Evolutionary conservation across 2,329 filamentous ascomycete species (phyloP).

Genomic region (Trichoderma oligosporum): DNA sequence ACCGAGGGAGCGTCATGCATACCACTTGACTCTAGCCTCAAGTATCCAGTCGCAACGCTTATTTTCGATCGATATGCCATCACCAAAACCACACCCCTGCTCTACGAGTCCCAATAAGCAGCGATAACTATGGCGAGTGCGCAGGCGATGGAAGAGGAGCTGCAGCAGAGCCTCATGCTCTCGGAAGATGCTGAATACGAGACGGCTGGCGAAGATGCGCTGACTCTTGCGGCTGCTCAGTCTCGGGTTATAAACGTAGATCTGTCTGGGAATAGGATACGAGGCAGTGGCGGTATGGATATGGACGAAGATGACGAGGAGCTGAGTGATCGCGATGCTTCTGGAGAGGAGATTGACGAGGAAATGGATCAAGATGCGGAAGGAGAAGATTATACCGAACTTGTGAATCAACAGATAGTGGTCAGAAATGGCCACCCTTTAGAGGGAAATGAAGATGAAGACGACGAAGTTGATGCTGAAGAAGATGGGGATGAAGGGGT

Average conservation of each 20-base stretch:
- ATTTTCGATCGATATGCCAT: slow-evolving; percentile 31
- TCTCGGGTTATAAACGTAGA: neutral
- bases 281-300: slow-evolving; percentile 2
- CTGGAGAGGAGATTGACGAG: slow-evolving; percentile 41
- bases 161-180: slow-evolving; percentile 52
- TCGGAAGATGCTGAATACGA: slow-evolving; percentile 48
- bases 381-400: slow-evolving; percentile 40
- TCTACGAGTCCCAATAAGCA: slow-evolving; percentile 25
- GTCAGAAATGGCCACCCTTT: slow-evolving; percentile 23
- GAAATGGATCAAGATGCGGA: slow-evolving; percentile 32
- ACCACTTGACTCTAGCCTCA: slow-evolving; percentile 24
- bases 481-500: slow-evolving; percentile 49
- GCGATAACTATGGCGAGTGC: slow-evolving; percentile 45
- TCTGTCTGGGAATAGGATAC: neutral
- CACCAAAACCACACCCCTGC: slow-evolving; percentile 19
- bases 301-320: slow-evolving; percentile 34
- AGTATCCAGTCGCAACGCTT: slow-evolving; percentile 25
- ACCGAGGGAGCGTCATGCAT: slow-evolving; percentile 23
- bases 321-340: slow-evolving; percentile 39
- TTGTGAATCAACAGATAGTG: slow-evolving; percentile 28
- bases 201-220: slow-evolving; percentile 30
- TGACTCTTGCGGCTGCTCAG: slow-evolving; percentile 24
- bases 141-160: slow-evolving; percentile 55
- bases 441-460: slow-evolving; percentile 29
- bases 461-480: slow-evolving; percentile 33